Conservation (phyloP, 768 basidiomycete genomes). For the Rhizopogon vinicolor region DNA sequence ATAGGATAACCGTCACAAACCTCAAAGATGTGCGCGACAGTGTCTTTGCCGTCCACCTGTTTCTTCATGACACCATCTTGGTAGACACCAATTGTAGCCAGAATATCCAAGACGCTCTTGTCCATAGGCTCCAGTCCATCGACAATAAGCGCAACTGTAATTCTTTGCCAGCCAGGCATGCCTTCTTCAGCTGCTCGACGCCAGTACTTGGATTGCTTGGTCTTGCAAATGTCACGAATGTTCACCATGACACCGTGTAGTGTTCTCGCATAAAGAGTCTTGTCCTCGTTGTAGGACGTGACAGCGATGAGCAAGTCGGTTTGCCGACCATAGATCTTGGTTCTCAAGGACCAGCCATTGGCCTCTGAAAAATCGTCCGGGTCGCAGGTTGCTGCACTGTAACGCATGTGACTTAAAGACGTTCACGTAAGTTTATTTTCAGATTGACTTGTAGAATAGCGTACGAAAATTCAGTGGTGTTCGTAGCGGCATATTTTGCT, state of each 20-base stretch:
- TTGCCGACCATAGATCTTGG: constrained; percentile 80
- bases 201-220: constrained; percentile 93
- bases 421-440: neutral
- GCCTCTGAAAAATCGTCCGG: constrained; percentile 83
- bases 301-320: constrained; percentile 95
- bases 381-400: constrained; percentile 88
- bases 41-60: constrained; percentile 82
- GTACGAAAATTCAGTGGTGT: constrained; percentile 88
- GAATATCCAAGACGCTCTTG: constrained; percentile 85
- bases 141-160: constrained; percentile 84
- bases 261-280: constrained; percentile 85
- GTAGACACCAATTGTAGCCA: constrained; percentile 89
- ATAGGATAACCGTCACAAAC: constrained; percentile 30
- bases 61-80: constrained; percentile 97
- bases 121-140: constrained; percentile 96
- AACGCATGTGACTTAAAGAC: constrained; percentile 72
- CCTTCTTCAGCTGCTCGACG: constrained; percentile 78
- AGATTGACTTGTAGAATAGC: constrained; percentile 20
- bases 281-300: constrained; percentile 92
- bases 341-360: constrained; percentile 80
- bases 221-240: constrained; percentile 96
- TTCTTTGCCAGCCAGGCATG: constrained; percentile 84
- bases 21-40: constrained; percentile 94
- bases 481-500: constrained; percentile 64
- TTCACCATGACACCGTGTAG: constrained; percentile 97